phyloP scores from a whole-genome alignment of 352 stramenopile species.

The Aphanomyces euteiches region DNA sequence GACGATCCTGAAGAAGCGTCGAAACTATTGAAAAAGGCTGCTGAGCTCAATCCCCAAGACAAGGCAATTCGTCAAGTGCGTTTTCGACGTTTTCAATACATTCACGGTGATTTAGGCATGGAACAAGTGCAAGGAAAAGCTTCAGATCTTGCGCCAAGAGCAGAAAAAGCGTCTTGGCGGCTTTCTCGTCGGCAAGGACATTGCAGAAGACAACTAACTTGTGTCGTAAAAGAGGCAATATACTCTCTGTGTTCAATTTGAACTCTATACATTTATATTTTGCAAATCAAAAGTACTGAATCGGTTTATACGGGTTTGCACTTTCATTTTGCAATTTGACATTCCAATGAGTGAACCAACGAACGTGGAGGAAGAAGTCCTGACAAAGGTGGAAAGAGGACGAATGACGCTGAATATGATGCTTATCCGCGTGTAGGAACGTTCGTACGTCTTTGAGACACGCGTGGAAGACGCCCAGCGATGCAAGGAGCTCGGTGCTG shows the following conservation, averaged over 20 bases:
- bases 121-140: slow-evolving; percentile 45
- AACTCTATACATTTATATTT: neutral
- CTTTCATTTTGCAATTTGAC: neutral
- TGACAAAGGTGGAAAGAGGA: slow-evolving; percentile 17
- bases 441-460: slow-evolving; percentile 81
- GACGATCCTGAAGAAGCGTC: slow-evolving; percentile 56
- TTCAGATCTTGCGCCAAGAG: slow-evolving; percentile 47
- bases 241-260: too few species aligned
- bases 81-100: slow-evolving; percentile 14
- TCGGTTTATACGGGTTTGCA: neutral
- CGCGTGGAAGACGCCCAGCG: slow-evolving; percentile 58
- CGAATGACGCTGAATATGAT: neutral
- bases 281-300: neutral
- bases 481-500: slow-evolving; percentile 64
- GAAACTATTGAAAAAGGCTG: slow-evolving; percentile 62
- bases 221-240: too few species aligned
- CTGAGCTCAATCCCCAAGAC: slow-evolving; percentile 57
- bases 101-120: slow-evolving; percentile 37
- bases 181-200: slow-evolving; percentile 38
- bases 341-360: neutral
- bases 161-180: slow-evolving; percentile 74
- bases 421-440: slow-evolving; percentile 47
- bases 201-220: too few species aligned
- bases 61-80: slow-evolving; percentile 62
- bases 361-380: neutral